phyloP scores from a whole-genome alignment of 169 alveolate species.

The Plasmodium reichenowi region DNA sequence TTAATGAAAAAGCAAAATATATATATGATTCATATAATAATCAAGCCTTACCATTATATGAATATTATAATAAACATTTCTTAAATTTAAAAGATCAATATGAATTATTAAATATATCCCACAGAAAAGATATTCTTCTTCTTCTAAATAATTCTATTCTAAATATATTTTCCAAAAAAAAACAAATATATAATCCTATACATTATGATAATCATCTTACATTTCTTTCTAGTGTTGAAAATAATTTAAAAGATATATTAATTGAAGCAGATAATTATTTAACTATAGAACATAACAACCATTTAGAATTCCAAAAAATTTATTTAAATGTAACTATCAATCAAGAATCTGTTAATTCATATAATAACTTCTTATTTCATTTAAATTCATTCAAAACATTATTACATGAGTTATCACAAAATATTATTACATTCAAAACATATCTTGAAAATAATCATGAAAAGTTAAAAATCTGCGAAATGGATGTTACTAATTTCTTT shows the following conservation, averaged over 20 bases:
- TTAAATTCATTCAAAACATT: slow-evolving; percentile 30
- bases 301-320: slow-evolving; percentile 60
- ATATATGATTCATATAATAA: slow-evolving; percentile 26
- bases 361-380: slow-evolving; percentile 51
- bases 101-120: slow-evolving; percentile 29
- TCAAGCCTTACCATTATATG: slow-evolving; percentile 1
- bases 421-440: slow-evolving; percentile 10
- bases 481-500: slow-evolving; percentile 29
- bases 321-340: slow-evolving; percentile 33
- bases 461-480: slow-evolving; percentile 49
- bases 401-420: slow-evolving; percentile 14
- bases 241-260: slow-evolving; percentile 36
- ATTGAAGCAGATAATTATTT: slow-evolving; percentile 38
- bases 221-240: slow-evolving; percentile 22
- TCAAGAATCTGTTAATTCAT: slow-evolving; percentile 65
- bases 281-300: slow-evolving; percentile 26
- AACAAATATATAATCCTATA: slow-evolving; percentile 16
- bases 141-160: slow-evolving; percentile 25
- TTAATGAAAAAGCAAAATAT: slow-evolving; percentile 44
- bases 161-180: slow-evolving; percentile 21
- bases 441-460: slow-evolving; percentile 32
- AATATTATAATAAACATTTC: slow-evolving; percentile 12
- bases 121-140: slow-evolving; percentile 34
- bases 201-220: slow-evolving; percentile 9
- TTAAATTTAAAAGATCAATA: slow-evolving; percentile 39